phyloP scores from a whole-genome alignment of 441 rosid species.

The Euphorbia schlechtendalii region DNA sequence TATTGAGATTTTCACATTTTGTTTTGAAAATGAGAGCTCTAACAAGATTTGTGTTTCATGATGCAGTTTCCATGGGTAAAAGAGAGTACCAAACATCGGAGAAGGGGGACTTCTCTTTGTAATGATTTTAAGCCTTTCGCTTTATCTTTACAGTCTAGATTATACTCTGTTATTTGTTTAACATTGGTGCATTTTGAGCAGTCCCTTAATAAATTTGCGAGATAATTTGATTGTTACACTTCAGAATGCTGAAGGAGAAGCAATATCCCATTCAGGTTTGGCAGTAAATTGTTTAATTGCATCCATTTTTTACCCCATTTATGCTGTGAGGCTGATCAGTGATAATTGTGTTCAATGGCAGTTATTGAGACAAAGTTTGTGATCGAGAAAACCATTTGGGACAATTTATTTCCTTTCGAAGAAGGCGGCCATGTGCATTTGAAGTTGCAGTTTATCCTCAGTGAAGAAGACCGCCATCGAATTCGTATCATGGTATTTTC shows the following conservation, averaged over 20 bases:
- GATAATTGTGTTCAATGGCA: slow-evolving; percentile 24
- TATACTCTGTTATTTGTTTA: slow-evolving; percentile 4
- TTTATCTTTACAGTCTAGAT: neutral
- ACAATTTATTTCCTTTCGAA: slow-evolving; percentile 52
- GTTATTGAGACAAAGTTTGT: slow-evolving; percentile 69
- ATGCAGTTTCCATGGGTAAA: slow-evolving; percentile 81
- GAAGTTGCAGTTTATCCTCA: slow-evolving; percentile 78
- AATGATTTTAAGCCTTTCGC: slow-evolving; percentile 23
- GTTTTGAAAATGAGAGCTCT: neutral
- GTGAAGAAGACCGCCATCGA: slow-evolving; percentile 66
- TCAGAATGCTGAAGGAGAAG: slow-evolving; percentile 55
- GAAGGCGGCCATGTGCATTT: slow-evolving; percentile 66
- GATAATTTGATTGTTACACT: slow-evolving; percentile 61
- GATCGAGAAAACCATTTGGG: slow-evolving; percentile 76
- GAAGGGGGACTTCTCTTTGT: slow-evolving; percentile 81
- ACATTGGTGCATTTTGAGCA: slow-evolving; percentile 29
- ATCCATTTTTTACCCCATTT: slow-evolving; percentile 7
- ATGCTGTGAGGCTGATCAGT: slow-evolving; percentile 10
- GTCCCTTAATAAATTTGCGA: slow-evolving; percentile 66
- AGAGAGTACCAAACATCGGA: slow-evolving; percentile 49
- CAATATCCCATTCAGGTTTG: slow-evolving; percentile 51
- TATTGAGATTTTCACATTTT: neutral
- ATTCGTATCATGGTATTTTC: slow-evolving; percentile 53
- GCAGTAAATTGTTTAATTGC: neutral
- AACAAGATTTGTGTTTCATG: slow-evolving; percentile 8